Evolutionary conservation across 2,329 filamentous ascomycete species (phyloP).

Genomic region (Volutella citrinella): DNA sequence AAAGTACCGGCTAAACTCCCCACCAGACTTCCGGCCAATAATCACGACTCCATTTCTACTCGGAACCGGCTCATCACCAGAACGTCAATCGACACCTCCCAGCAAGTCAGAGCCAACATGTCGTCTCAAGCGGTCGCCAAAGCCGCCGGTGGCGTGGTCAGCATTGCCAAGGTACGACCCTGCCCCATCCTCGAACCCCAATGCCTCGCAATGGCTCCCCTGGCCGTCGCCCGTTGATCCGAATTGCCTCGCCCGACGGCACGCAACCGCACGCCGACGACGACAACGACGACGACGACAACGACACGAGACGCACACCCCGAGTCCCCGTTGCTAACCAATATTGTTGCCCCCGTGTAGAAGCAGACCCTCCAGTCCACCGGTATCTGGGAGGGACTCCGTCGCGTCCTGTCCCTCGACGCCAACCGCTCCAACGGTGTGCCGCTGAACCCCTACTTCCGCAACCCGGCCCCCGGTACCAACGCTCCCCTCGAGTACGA

Average conservation of each 20-base stretch:
- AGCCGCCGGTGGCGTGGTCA: slow-evolving; percentile 51
- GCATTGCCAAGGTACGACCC: slow-evolving; percentile 55
- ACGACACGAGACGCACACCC: slow-evolving; percentile 4
- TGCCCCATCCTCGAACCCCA: slow-evolving; percentile 2
- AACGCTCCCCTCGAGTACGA: slow-evolving; percentile 35
- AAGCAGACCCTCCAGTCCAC: slow-evolving; percentile 94
- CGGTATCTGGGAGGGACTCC: slow-evolving; percentile 84
- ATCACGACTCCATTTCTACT: slow-evolving; percentile 27
- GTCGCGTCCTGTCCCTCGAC: slow-evolving; percentile 76
- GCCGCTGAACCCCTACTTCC: slow-evolving; percentile 89
- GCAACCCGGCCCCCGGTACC: slow-evolving; percentile 65
- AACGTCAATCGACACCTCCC: slow-evolving; percentile 21
- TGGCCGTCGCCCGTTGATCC: slow-evolving; percentile 7
- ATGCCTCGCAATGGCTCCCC: slow-evolving; percentile 19
- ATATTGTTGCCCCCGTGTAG: slow-evolving; percentile 43
- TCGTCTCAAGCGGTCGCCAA: slow-evolving; percentile 59
- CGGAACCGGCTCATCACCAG: slow-evolving; percentile 23
- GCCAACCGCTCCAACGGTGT: slow-evolving; percentile 86
- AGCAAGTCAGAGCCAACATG: slow-evolving; percentile 44
- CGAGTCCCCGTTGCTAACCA: too few relatives aligned
- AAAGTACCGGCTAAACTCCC: slow-evolving; percentile 24
- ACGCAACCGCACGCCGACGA: too few relatives aligned
- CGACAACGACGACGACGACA: too few relatives aligned
- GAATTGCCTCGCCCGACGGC: slow-evolving; percentile 14
- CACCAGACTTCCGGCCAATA: slow-evolving; percentile 19